These are phyloP conservation scores for Arthrobotrys iridis DNA, from an alignment of 2,329 filamentous ascomycete genomes.

Conservation along the genomic window DNA sequence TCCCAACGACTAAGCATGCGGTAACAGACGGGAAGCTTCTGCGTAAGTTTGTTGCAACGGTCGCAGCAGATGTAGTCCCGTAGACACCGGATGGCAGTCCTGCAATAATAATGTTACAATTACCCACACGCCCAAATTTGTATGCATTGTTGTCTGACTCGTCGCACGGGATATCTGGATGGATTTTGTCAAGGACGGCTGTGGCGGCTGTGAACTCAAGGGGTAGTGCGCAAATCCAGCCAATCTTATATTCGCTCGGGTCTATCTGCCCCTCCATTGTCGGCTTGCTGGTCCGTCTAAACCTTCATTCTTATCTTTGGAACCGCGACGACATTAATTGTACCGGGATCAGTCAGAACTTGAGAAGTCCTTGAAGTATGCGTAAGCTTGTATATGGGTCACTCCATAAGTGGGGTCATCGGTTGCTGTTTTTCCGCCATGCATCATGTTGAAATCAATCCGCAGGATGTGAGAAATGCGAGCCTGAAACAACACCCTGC, in stretches of 20 bases:
- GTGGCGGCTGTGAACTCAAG: slow-evolving; percentile 54
- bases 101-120: slow-evolving; percentile 20
- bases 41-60: neutral
- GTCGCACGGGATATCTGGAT: slow-evolving; percentile 5
- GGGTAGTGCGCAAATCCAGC: slow-evolving; percentile 56
- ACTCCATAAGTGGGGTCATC: neutral
- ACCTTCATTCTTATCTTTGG: neutral
- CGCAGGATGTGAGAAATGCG: neutral
- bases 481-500: neutral
- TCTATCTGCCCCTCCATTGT: neutral
- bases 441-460: too few species aligned
- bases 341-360: too few species aligned
- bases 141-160: slow-evolving; percentile 19
- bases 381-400: too few species aligned
- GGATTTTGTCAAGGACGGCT: slow-evolving; percentile 38
- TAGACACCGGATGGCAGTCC: slow-evolving; percentile 8
- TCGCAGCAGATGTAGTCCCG: neutral
- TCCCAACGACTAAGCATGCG: slow-evolving; percentile 23
- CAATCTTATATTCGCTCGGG: slow-evolving; percentile 44
- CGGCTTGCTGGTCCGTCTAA: too few species aligned
- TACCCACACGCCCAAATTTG: slow-evolving; percentile 2
- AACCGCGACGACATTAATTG: too few species aligned
- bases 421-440: too few species aligned
- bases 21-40: slow-evolving; percentile 1
- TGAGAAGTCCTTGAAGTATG: too few species aligned